These are phyloP conservation scores for Apocynum venetum DNA, from an alignment of 257 asterid genomes.

Conservation along the genomic window DNA sequence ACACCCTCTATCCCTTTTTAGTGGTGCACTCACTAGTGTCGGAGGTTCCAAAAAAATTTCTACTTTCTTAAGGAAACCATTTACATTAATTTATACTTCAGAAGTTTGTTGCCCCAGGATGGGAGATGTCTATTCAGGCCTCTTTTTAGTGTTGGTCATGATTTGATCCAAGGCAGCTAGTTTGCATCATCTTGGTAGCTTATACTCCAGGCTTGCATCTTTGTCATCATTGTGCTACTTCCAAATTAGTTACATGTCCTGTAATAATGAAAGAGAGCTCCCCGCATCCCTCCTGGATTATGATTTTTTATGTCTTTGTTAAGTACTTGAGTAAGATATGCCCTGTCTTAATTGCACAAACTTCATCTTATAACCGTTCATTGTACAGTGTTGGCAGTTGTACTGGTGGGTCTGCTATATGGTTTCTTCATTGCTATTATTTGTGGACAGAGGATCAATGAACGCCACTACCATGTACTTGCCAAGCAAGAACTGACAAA, in stretches of 20 bases:
- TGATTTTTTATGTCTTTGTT: background rate
- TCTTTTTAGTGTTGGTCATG: background rate
- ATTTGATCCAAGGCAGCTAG: background rate
- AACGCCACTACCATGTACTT: slow-evolving; percentile 97
- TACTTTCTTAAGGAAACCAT: background rate
- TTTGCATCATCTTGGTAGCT: background rate
- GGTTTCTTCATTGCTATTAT: slow-evolving; percentile 97
- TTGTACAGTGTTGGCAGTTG: slow-evolving; percentile 79
- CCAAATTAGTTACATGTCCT: background rate
- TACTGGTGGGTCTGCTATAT: slow-evolving; percentile 94
- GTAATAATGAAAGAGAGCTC: background rate
- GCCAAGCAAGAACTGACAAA: slow-evolving; percentile 95
- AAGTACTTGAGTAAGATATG: background rate
- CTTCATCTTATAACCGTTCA: background rate
- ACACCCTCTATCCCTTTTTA: background rate
- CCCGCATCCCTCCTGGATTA: background rate
- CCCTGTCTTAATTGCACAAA: background rate
- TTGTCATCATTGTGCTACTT: background rate
- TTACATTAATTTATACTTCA: background rate
- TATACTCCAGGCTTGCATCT: background rate
- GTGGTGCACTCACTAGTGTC: background rate
- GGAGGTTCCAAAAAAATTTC: background rate
- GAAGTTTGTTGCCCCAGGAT: background rate
- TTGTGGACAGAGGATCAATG: slow-evolving; percentile 93
- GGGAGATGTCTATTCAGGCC: background rate